Base-by-base conservation (phyloP, 2,329 filamentous ascomycete genomes). In the Calonectria ilicicola region DNA sequence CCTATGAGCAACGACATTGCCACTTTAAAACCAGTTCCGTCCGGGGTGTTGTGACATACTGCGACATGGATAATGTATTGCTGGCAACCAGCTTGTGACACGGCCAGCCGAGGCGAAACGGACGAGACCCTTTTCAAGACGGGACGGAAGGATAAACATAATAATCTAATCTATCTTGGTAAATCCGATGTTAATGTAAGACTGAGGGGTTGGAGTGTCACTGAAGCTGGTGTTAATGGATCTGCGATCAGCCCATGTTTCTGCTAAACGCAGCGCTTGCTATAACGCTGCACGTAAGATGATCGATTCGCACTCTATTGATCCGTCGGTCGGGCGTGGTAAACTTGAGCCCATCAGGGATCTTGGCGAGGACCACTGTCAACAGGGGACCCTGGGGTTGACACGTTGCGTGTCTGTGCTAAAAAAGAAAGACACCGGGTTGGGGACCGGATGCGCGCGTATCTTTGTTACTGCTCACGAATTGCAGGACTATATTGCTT, bases 351-450 rank as follows among this genome's bases (percentile, higher is more conserved):
- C n/a, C 53, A 40, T 60, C 53, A 29, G 46, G 60, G 67, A 60
- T 40, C 32, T 65, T 42, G 58, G 60, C 60, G 47, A 69, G 47
- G 19, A 35, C 46, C 53, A 26, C 17, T 53, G 49, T 38, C 35
- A 60, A 23, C 62, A 65, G 49, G 67, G 62, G 49, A 40, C 35
- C 60, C 47, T 19, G 27, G 47, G 49, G 21, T 60, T 56, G 60
- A 60, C 67, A 58, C 42, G 63, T 70, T 53, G 51, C 64, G 40
- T 19, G 42, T 44, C 44, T 47, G n/a, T 46, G 23, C 21, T 19
- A 46, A 63, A 63, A 46, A 63, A 63, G 40, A 63, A 63, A 12
- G 38, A 46, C 38, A 46, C 29, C 27, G 14, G 26, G 1, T 63
- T 42, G 46, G 38, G 38, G 23, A 63, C 40, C 40, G 19, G 38